Evolutionary conservation across 2,329 filamentous ascomycete species (phyloP).

Genomic region (Trematosphaeria pertusa): DNA sequence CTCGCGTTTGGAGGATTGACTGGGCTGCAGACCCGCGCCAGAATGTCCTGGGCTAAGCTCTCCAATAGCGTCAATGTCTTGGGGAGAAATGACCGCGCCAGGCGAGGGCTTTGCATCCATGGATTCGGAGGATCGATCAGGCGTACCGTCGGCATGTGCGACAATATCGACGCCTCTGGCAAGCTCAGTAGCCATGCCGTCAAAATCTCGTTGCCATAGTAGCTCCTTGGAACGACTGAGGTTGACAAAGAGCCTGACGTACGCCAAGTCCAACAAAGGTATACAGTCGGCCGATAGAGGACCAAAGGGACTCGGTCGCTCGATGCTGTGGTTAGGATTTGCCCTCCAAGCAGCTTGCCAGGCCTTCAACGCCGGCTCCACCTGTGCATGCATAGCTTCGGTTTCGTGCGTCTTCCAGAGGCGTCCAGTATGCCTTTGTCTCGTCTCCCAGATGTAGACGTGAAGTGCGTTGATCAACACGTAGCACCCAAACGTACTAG

Average conservation of each 20-base stretch:
- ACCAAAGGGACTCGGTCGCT: conserved; percentile 84
- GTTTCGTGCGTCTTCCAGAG: conserved; percentile 92
- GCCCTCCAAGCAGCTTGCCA: conserved; percentile 94
- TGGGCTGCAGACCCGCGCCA: conserved; percentile 37
- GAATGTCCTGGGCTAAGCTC: conserved; percentile 42
- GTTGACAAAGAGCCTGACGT: conserved; percentile 91
- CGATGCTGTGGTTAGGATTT: conserved; percentile 82
- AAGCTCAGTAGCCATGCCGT: conserved; percentile 87
- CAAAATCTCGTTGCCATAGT: conserved; percentile 93
- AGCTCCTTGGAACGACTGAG: conserved; percentile 90
- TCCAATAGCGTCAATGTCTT: conserved; percentile 36
- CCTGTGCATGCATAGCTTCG: conserved; percentile 93
- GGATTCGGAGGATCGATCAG: conserved; percentile 48
- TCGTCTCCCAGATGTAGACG: conserved; percentile 98
- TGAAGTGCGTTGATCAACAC: conserved; percentile 93
- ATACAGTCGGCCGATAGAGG: conserved; percentile 90
- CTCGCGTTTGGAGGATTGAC: conserved; percentile 74
- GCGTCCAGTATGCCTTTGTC: conserved; percentile 85
- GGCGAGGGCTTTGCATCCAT: conserved; percentile 37
- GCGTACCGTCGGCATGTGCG: conserved; percentile 72
- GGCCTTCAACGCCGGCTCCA: conserved; percentile 89
- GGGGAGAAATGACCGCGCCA: conserved; percentile 27
- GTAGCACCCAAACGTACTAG: conserved; percentile 91
- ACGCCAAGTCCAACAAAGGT: conserved; percentile 87
- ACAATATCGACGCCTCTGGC: conserved; percentile 77